Base-by-base conservation (phyloP, 139 green algal species). In the Penium margaritaceum region DNA sequence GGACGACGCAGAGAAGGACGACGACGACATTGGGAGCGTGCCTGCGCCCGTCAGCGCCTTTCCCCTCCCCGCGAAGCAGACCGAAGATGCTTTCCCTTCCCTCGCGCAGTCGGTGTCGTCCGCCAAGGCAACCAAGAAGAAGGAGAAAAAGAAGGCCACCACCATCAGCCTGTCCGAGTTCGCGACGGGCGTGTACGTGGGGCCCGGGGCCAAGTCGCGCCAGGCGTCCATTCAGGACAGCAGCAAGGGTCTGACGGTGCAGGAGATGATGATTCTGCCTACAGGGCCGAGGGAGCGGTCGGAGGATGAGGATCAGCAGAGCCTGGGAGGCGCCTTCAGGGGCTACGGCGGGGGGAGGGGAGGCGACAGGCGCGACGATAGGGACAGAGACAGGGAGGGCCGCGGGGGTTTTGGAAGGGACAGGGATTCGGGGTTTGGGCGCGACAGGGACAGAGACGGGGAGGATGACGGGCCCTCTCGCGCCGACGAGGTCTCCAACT, bases 141-240 rank as follows among this genome's bases (percentile, higher is more conserved):
- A 88, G 51, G n/a, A n/a, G n/a, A n/a, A n/a, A n/a, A 91, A 93
- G 62, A 86, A 87, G 43, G 89, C 91, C 60, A 87, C 85, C 29
- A 90, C 78, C 27, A 76, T 95, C 51, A 72, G 33, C 29, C 68
- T 95, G 47, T 70, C 32, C 14, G 90, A 91, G 2, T 95, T 95
- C 47, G 21, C 51, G 41, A 81, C 55, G 37, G 71, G 33, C 57
- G 60, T 32, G 63, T 54, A 63, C 36, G 38, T 60, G 3, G 72
- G 71, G 19, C 74, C 72, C 17, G 54, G 70, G 15, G 44, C 35
- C 29, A 43, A 37, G 24, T 43, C 46, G 2, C 47, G 32, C 32
- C n/a, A n/a, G n/a, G 30, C 51, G 17, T 19, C 51, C 14, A 32
- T 44, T 55, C 55, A 47, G 58, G 51, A 32, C n/a, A 21, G 17